phyloP scores from a whole-genome alignment of 164 flowering plant species.

The Tetracentron sinense region DNA sequence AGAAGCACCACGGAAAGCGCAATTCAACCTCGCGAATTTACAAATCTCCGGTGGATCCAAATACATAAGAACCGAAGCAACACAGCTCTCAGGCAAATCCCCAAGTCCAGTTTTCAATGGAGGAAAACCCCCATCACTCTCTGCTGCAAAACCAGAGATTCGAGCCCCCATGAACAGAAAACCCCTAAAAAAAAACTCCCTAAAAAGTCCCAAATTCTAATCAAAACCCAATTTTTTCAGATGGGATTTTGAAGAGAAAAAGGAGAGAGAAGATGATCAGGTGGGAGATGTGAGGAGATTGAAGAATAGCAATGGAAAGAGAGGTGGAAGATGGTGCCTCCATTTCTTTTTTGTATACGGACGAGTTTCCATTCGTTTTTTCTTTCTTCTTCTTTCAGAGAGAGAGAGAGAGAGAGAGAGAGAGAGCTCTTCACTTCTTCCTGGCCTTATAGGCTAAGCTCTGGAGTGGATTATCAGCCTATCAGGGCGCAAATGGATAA shows the following conservation, averaged over 20 bases:
- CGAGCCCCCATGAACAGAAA: slow-evolving; percentile 41
- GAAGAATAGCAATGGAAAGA: not conserved
- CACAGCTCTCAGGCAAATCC: slow-evolving; percentile 85
- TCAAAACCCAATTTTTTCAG: not conserved
- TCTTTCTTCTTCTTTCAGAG: not conserved
- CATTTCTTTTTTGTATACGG: not conserved
- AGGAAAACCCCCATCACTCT: not conserved
- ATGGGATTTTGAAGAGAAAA: not conserved
- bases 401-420: not conserved
- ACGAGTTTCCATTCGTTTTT: too few species aligned
- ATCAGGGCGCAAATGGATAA: too few species aligned
- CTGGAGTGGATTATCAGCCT: too few species aligned
- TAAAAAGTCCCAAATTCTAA: too few species aligned
- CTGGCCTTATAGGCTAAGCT: too few species aligned
- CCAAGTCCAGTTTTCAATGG: slow-evolving; percentile 41
- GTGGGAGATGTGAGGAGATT: too few species aligned
- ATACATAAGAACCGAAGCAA: slow-evolving; percentile 48
- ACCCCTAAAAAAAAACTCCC: not conserved
- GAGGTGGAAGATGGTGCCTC: not conserved
- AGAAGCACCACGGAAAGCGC: slow-evolving; percentile 74
- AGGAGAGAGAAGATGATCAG: too few species aligned
- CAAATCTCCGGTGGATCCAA: slow-evolving; percentile 75
- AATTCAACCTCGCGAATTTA: slow-evolving; percentile 52
- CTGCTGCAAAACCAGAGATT: slow-evolving; percentile 21
- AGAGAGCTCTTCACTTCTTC: too few species aligned